Evolutionary conservation across 768 basidiomycete genomes (phyloP).

Genomic region (Naganishia antarctica): DNA sequence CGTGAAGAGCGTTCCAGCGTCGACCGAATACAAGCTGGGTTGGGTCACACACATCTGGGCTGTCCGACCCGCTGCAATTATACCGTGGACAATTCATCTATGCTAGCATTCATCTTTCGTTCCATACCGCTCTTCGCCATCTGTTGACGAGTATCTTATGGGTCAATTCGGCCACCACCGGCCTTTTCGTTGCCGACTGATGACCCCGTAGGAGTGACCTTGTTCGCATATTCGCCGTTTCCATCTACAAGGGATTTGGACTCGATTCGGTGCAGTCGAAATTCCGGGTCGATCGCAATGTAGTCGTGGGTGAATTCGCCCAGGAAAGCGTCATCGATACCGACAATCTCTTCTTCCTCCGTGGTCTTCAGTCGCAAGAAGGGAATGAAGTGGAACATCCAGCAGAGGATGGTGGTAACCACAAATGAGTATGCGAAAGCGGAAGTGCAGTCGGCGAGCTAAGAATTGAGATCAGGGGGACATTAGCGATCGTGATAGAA

Average conservation of each 20-base stretch:
- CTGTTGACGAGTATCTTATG: background rate
- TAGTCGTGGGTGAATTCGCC: slow-evolving; percentile 88
- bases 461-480: background rate
- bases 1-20: too few relatives aligned
- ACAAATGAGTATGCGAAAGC: slow-evolving; percentile 38
- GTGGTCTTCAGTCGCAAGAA: slow-evolving; percentile 43
- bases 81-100: background rate
- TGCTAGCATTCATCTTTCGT: background rate
- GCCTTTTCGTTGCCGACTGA: slow-evolving; percentile 6
- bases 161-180: slow-evolving; percentile 5
- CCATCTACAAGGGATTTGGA: slow-evolving; percentile 11
- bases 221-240: slow-evolving; percentile 7
- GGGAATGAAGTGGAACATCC: slow-evolving; percentile 50
- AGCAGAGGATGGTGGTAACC: slow-evolving; percentile 43
- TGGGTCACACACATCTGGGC: background rate
- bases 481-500: slow-evolving; percentile 50
- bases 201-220: background rate
- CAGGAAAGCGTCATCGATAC: slow-evolving; percentile 60
- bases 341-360: slow-evolving; percentile 50
- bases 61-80: background rate
- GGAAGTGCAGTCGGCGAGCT: slow-evolving; percentile 29
- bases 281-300: slow-evolving; percentile 64
- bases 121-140: too few relatives aligned
- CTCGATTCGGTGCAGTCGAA: slow-evolving; percentile 48
- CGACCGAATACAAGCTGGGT: background rate